Evolutionary conservation across 2,329 filamentous ascomycete species (phyloP).

Genomic region (Leptographium radiaticola): DNA sequence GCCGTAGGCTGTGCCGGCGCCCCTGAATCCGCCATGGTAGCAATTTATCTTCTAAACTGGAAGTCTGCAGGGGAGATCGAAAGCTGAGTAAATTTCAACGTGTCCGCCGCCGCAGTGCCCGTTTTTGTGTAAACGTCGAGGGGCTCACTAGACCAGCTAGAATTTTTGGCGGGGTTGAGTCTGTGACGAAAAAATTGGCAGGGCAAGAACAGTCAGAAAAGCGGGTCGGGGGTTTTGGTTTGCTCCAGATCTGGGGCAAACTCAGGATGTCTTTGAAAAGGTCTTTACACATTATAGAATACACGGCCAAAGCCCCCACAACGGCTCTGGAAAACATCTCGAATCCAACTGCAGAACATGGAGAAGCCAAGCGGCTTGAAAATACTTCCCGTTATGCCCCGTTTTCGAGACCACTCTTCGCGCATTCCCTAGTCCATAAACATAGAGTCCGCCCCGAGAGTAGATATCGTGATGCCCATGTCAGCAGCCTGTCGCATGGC

Average conservation of each 20-base stretch:
- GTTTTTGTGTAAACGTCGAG: not conserved
- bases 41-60: not conserved
- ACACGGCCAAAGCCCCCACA: not conserved
- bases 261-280: no score
- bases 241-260: not conserved
- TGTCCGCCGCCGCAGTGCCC: not conserved
- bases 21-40: conserved; percentile 10
- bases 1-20: conserved; percentile 17
- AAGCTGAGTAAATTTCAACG: not conserved
- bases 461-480: conserved; percentile 31
- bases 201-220: not conserved
- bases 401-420: not conserved
- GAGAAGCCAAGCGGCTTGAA: no score
- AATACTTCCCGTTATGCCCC: no score
- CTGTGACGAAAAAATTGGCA: not conserved
- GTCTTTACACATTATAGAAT: no score
- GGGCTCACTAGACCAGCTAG: conserved; percentile 1
- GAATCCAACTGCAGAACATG: not conserved
- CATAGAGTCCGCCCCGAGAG: conserved; percentile 33
- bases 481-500: conserved; percentile 18
- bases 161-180: conserved; percentile 2
- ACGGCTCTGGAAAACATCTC: not conserved
- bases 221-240: not conserved
- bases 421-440: conserved; percentile 32
- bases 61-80: not conserved